A percentile compares a stretch with the other conserved stretches of the same genome.
Conservation (phyloP, 164 flowering plant genomes). For the Umbellularia californica region DNA sequence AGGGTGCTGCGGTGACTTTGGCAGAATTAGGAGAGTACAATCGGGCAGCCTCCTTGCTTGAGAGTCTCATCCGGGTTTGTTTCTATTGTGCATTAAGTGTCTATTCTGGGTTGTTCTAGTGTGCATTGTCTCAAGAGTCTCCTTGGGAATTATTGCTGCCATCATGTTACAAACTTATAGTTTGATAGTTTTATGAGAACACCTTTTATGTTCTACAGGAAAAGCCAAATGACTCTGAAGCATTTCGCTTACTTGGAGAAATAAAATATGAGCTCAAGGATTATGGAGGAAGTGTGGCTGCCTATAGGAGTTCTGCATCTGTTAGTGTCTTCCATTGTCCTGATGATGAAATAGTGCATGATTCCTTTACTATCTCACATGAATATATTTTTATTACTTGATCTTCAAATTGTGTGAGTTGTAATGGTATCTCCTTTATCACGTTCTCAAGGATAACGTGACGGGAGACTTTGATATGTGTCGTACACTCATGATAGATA, state of each 20-base stretch:
- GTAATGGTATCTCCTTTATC: too few species aligned
- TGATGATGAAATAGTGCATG: neutral
- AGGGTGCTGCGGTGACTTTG: constrained; percentile 89
- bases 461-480: too few species aligned
- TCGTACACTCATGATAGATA: too few species aligned
- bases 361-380: neutral
- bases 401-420: too few species aligned
- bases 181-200: neutral
- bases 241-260: constrained; percentile 85
- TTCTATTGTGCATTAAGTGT: neutral
- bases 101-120: constrained; percentile 30
- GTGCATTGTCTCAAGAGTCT: neutral
- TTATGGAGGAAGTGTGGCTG: constrained; percentile 76
- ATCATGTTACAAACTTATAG: neutral
- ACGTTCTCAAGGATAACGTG: too few species aligned
- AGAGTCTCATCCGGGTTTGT: constrained; percentile 63
- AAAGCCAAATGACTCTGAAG: constrained; percentile 68
- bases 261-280: constrained; percentile 81
- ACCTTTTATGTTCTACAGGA: constrained; percentile 33
- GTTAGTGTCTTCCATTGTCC: constrained; percentile 31
- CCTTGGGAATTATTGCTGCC: neutral
- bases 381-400: neutral
- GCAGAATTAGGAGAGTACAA: constrained; percentile 71
- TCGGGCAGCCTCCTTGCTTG: constrained; percentile 61
- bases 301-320: constrained; percentile 57